phyloP scores from a whole-genome alignment of 2,329 filamentous ascomycete genomes.

The Claviceps africana region DNA sequence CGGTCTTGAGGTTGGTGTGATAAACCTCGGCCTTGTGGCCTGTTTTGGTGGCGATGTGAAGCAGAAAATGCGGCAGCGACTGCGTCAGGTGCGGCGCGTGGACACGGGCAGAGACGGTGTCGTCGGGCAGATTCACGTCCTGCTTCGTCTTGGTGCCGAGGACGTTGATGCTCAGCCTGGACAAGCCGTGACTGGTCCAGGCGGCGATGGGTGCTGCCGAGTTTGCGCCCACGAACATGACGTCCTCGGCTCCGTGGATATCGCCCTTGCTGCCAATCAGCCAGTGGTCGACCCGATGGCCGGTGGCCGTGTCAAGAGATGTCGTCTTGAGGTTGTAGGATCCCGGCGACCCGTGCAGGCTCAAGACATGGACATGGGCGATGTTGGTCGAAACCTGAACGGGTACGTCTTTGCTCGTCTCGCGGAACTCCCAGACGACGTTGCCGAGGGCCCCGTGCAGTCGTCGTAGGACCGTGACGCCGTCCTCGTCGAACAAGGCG shows the following conservation, averaged over 20 bases:
- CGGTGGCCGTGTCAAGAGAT: slow-evolving; percentile 57
- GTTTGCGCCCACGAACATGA: slow-evolving; percentile 64
- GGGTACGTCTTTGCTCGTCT: slow-evolving; percentile 53
- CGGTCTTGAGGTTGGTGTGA: slow-evolving; percentile 61
- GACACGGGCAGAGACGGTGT: slow-evolving; percentile 42
- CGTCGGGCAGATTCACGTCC: slow-evolving; percentile 35
- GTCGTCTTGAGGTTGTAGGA: slow-evolving; percentile 67
- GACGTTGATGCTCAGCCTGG: slow-evolving; percentile 57
- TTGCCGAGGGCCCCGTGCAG: slow-evolving; percentile 59
- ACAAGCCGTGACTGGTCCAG: slow-evolving; percentile 52
- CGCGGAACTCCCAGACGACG: slow-evolving; percentile 65
- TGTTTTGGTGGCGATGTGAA: slow-evolving; percentile 58
- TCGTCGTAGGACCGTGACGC: slow-evolving; percentile 48
- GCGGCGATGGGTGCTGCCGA: slow-evolving; percentile 60
- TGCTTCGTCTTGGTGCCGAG: slow-evolving; percentile 46
- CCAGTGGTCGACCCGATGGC: slow-evolving; percentile 58
- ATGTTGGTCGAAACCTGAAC: slow-evolving; percentile 62
- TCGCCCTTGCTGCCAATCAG: slow-evolving; percentile 62
- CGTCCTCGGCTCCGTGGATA: slow-evolving; percentile 46
- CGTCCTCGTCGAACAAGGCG: slow-evolving; percentile 48
- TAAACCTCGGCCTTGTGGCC: slow-evolving; percentile 77
- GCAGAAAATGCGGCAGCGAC: slow-evolving; percentile 68
- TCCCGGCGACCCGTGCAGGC: slow-evolving; percentile 54
- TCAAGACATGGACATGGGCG: slow-evolving; percentile 61
- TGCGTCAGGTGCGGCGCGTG: slow-evolving; percentile 62